Evolutionary conservation across 1,139 yeast genomes (phyloP).

Genomic region (Nakaseomyces sp.): DNA sequence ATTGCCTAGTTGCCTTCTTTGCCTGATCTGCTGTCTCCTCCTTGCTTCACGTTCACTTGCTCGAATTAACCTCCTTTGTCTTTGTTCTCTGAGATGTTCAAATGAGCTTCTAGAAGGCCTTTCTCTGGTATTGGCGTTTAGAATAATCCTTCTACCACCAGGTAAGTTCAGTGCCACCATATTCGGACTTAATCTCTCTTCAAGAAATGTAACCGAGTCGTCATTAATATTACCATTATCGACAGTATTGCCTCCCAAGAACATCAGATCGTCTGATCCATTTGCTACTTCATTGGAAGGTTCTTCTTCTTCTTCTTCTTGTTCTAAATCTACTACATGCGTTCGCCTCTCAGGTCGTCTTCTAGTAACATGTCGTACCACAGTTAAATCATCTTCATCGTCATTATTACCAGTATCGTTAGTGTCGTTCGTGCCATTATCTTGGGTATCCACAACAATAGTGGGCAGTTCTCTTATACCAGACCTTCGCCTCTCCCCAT

Average conservation of each 20-base stretch:
- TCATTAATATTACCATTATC: slow-evolving; percentile 8
- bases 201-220: slow-evolving; percentile 25
- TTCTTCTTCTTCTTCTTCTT: no score
- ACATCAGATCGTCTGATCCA: not conserved
- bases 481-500: slow-evolving; percentile 8
- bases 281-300: not conserved
- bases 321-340: not conserved
- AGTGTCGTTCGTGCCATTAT: slow-evolving; percentile 9
- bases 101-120: slow-evolving; percentile 25
- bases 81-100: slow-evolving; percentile 12
- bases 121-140: slow-evolving; percentile 20
- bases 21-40: not conserved
- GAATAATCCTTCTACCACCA: slow-evolving; percentile 23
- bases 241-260: not conserved
- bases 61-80: slow-evolving; percentile 6
- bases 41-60: slow-evolving; percentile 8
- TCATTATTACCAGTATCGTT: not conserved
- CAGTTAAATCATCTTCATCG: slow-evolving; percentile 20
- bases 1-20: not conserved
- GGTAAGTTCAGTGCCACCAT: slow-evolving; percentile 23
- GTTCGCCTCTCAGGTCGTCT: not conserved
- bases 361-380: slow-evolving; percentile 15
- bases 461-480: slow-evolving; percentile 15
- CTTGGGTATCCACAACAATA: slow-evolving; percentile 14
- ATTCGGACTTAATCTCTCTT: slow-evolving; percentile 22